phyloP scores from a whole-genome alignment of 768 basidiomycete genomes.

The Heimioporus sp. region DNA sequence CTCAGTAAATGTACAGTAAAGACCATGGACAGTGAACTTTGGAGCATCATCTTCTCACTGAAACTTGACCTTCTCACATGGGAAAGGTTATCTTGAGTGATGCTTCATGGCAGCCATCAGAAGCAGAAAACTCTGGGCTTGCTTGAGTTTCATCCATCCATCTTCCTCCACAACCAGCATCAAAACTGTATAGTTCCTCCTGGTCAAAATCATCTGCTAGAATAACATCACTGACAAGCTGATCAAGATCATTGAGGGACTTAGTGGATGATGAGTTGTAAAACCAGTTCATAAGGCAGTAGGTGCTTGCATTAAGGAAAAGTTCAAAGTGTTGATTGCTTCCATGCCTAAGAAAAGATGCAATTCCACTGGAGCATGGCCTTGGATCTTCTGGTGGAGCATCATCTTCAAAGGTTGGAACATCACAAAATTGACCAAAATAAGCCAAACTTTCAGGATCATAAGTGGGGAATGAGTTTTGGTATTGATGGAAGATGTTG shows the following conservation, averaged over 20 bases:
- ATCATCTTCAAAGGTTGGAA: no score
- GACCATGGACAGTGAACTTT: conserved; percentile 24
- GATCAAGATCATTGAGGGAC: conserved; percentile 6
- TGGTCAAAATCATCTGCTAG: background rate
- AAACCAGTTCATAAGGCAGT: conserved; percentile 26
- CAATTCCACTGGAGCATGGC: conserved; percentile 9
- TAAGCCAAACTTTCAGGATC: no score
- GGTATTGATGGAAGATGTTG: no score
- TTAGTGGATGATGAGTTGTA: conserved; percentile 15
- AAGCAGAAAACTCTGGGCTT: no score
- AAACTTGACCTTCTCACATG: background rate
- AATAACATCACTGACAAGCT: conserved; percentile 3
- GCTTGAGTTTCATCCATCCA: background rate
- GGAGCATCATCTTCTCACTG: background rate
- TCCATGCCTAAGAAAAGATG: background rate
- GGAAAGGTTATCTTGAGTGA: conserved; percentile 7
- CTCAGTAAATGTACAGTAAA: conserved; percentile 21
- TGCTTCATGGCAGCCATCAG: conserved; percentile 8
- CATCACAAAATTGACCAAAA: conserved; percentile 1
- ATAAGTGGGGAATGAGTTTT: no score
- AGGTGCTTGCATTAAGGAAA: conserved; percentile 20
- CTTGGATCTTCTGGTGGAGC: no score
- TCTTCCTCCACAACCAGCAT: background rate
- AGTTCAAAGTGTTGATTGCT: background rate
- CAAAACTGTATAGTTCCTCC: background rate